Conservation (phyloP, 169 alveolate species). For the Perkinsus marinus region DNA sequence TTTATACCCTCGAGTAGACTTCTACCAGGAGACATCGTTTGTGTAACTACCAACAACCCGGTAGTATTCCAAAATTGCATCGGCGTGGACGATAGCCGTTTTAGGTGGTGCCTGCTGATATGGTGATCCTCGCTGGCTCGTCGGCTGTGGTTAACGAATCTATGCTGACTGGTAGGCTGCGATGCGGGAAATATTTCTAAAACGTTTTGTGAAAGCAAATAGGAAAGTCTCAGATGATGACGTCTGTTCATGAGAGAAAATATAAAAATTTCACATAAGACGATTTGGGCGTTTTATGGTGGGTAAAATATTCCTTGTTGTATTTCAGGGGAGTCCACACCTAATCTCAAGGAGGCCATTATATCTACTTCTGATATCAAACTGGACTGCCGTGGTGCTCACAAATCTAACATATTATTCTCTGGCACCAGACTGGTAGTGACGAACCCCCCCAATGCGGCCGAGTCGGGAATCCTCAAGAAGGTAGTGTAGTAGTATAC, state of each 20-base stretch:
- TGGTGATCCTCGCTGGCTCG: slow-evolving; percentile 16
- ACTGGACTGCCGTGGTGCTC: slow-evolving; percentile 3
- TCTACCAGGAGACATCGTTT: slow-evolving; percentile 37
- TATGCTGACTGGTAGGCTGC: slow-evolving; percentile 56
- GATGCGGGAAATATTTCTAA: too few species aligned
- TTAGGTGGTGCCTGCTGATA: neutral
- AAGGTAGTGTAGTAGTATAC: slow-evolving; percentile 28
- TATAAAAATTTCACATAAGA: too few species aligned
- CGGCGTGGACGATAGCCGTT: neutral
- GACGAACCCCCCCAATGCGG: slow-evolving; percentile 37
- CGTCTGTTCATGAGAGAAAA: too few species aligned
- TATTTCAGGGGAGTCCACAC: slow-evolving; percentile 16
- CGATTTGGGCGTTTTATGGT: too few species aligned
- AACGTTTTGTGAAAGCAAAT: too few species aligned
- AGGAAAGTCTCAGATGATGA: too few species aligned
- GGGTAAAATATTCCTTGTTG: too few species aligned
- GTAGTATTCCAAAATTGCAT: neutral
- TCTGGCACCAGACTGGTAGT: slow-evolving; percentile 81
- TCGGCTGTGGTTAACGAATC: slow-evolving; percentile 45
- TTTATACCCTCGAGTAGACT: slow-evolving; percentile 40
- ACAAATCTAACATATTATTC: slow-evolving; percentile 67
- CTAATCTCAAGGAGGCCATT: slow-evolving; percentile 3
- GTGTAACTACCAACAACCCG: neutral
- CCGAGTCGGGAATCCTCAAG: slow-evolving; percentile 28
- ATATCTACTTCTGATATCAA: slow-evolving; percentile 5